phyloP scores from a whole-genome alignment of 768 basidiomycete genomes.

The Pisolithus microcarpus region DNA sequence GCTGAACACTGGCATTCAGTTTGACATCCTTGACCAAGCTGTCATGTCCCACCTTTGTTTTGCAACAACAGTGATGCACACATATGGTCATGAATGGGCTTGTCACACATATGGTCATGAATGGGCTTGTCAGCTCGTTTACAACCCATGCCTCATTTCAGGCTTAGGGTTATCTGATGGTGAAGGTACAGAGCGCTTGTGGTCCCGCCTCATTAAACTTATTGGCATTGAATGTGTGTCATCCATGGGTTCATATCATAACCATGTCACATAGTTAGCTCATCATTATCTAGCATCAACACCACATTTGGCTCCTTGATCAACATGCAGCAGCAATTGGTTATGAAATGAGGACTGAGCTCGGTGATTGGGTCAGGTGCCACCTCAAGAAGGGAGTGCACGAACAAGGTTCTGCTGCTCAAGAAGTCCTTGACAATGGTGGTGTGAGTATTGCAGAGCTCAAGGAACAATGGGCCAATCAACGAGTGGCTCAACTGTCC shows the following conservation, averaged over 20 bases:
- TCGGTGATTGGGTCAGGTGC: conserved; percentile 29
- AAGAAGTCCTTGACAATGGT: not conserved
- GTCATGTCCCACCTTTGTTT: conserved; percentile 19
- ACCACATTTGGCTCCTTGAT: conserved; percentile 30
- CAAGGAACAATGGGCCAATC: not conserved
- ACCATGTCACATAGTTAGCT: not conserved
- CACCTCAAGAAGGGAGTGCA: conserved; percentile 13
- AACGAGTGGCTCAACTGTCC: conserved; percentile 2
- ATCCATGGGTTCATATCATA: conserved; percentile 20
- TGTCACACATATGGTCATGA: conserved; percentile 30
- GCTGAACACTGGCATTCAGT: not conserved
- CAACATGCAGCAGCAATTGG: conserved; percentile 23
- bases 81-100: conserved; percentile 33
- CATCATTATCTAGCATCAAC: conserved; percentile 9
- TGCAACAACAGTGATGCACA: conserved; percentile 33
- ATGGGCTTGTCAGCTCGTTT: conserved; percentile 20
- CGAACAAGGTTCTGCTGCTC: conserved; percentile 2
- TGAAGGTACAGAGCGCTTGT: conserved; percentile 16
- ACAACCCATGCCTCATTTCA: not conserved
- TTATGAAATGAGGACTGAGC: conserved; percentile 17
- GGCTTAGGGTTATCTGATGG: conserved; percentile 6
- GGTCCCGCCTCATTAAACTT: conserved; percentile 28
- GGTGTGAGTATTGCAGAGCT: not conserved
- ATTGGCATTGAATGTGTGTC: conserved; percentile 29
- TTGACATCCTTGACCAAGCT: not conserved